Evolutionary conservation across 192 early-diverging fungal genomes (phyloP), one percentile per base, ranked within the genome.

Genomic region (Pecoramyces ruminantium): DNA sequence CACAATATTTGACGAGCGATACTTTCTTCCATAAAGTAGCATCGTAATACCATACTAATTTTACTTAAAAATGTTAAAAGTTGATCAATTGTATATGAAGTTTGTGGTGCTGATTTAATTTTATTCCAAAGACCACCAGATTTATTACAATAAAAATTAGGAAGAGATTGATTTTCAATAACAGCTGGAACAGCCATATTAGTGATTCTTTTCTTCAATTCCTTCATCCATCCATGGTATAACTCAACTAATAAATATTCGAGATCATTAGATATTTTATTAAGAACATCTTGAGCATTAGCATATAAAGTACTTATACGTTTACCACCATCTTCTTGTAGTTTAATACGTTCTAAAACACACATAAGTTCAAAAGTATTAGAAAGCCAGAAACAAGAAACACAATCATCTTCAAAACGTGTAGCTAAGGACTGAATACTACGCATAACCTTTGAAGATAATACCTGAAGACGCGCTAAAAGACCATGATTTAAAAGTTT

Each of bases 141-240:
- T 84, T 99, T 95, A 84, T 92, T 97, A 79, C 95, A 91, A 80
- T 95, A 94, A 84, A 97, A 98, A 15, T 96, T 96, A 8, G 96
- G 96, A 28, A 97, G 87, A 0, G 94, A 94, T 86, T 99, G 95
- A 85, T 94, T 93, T 86, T 98, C 97, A 42, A 99, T 96, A 25
- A 99, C 92, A 28, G 96, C 96, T 6, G 97, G 96, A 39, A 98
- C 94, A 81, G 96, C 94, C 91, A 98, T 94, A 88, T 96, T 96
- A 80, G 87, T 88, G 28, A 99, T 88, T 13, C 94, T 91, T 87
- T 98, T 98, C 86, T 98, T 96, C 82, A 98, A 89, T 79, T 96
- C 95, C 86, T 96, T 97, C 91, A 98, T 94, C 97, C 97, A 98
- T 28, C 95, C 95, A 87, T 96, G 95, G 90, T 96, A 98, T 81